Conservation (phyloP, 1,139 yeast species). For the Kodamaea ohmeri region DNA sequence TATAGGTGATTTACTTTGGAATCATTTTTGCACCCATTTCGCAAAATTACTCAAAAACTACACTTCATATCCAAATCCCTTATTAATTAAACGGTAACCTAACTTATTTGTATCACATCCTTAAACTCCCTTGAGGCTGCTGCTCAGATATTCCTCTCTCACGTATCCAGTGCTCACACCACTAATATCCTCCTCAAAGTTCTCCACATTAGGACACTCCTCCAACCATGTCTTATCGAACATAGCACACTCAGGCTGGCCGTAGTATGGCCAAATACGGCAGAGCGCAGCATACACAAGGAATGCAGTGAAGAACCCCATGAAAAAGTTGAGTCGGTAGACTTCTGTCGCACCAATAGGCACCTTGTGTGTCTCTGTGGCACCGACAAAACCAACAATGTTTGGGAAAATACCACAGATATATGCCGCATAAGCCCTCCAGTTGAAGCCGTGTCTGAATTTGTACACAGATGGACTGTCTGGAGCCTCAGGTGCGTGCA, state of each 20-base stretch:
- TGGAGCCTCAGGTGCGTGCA: slow-evolving; percentile 33
- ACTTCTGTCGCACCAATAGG: slow-evolving; percentile 76
- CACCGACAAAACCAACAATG: slow-evolving; percentile 87
- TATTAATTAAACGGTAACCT: no score
- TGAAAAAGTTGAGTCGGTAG: slow-evolving; percentile 69
- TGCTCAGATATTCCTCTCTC: neutral
- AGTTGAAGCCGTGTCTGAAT: slow-evolving; percentile 68
- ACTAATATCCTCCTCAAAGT: slow-evolving; percentile 48
- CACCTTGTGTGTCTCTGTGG: slow-evolving; percentile 60
- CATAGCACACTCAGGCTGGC: slow-evolving; percentile 50
- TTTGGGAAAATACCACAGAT: slow-evolving; percentile 76
- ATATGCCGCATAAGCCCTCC: slow-evolving; percentile 78
- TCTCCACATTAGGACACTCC: slow-evolving; percentile 58
- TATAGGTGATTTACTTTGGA: no score
- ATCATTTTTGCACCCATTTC: no score
- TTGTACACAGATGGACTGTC: slow-evolving; percentile 45
- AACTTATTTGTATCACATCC: no score
- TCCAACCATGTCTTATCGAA: slow-evolving; percentile 65
- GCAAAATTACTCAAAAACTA: no score
- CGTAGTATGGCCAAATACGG: slow-evolving; percentile 57
- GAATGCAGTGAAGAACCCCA: slow-evolving; percentile 65
- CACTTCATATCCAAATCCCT: no score
- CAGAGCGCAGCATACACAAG: slow-evolving; percentile 49
- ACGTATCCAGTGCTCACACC: slow-evolving; percentile 8
- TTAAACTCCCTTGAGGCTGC: neutral